phyloP scores from a whole-genome alignment of 1,284 basidiomycete genomes.

The Trichosporon ovoides region DNA sequence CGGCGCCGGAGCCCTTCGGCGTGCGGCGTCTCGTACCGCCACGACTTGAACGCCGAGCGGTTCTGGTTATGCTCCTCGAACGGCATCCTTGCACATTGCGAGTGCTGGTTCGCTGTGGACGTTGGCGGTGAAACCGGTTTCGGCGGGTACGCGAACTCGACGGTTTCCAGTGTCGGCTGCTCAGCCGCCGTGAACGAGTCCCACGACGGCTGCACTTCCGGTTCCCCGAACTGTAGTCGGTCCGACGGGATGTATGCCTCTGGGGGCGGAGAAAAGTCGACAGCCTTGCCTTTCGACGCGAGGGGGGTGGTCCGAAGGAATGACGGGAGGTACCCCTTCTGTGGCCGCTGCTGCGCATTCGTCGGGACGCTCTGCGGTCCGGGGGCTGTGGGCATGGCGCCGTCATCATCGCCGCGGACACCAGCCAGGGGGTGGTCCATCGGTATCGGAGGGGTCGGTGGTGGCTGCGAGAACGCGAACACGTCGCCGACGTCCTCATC shows the following conservation, averaged over 20 bases:
- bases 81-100: not conserved
- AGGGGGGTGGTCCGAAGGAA: not conserved
- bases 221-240: too few relatives aligned
- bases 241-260: not conserved
- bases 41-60: not conserved
- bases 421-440: not conserved
- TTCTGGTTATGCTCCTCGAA: not conserved
- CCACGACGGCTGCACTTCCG: too few relatives aligned
- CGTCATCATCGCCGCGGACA: not conserved
- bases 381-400: not conserved
- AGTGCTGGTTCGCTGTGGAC: not conserved
- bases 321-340: too few relatives aligned
- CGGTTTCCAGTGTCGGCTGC: not conserved
- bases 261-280: not conserved
- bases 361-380: not conserved
- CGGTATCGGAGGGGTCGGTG: not conserved
- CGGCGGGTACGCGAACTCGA: not conserved
- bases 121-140: not conserved
- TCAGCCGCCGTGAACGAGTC: not conserved
- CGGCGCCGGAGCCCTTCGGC: not conserved
- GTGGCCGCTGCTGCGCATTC: constrained; percentile 22
- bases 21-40: not conserved
- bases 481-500: constrained; percentile 28
- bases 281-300: not conserved
- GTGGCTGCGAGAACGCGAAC: constrained; percentile 42